Evolutionary conservation across 331 rosid genomes (phyloP).

Genomic region (Telfairia occidentalis): DNA sequence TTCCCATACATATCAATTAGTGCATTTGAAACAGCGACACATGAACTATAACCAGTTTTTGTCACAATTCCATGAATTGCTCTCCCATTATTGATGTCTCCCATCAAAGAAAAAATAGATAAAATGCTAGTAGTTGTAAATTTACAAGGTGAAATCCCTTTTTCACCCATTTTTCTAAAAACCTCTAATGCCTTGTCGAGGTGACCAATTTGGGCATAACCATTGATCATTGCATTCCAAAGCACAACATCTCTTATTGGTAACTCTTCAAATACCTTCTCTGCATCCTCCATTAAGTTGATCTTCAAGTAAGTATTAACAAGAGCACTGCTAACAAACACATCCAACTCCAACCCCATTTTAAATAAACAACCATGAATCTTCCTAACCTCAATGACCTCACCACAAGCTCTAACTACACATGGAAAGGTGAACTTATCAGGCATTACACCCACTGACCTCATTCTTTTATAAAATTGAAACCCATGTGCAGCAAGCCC

Average conservation of each 20-base stretch:
- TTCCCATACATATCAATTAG: slow-evolving; percentile 82
- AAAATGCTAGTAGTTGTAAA: slow-evolving; percentile 60
- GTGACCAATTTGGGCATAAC: slow-evolving; percentile 49
- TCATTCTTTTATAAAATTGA: slow-evolving; percentile 40
- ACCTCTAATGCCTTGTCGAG: slow-evolving; percentile 53
- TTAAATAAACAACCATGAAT: slow-evolving; percentile 63
- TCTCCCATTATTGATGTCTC: slow-evolving; percentile 47
- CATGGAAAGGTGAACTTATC: slow-evolving; percentile 67
- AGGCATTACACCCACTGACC: slow-evolving; percentile 34
- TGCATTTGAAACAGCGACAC: slow-evolving; percentile 50
- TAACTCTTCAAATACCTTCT: slow-evolving; percentile 50
- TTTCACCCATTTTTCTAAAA: slow-evolving; percentile 43
- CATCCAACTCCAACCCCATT: slow-evolving; percentile 56
- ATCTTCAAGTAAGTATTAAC: slow-evolving; percentile 48
- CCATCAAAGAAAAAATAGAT: slow-evolving; percentile 43
- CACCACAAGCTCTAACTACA: slow-evolving; percentile 53
- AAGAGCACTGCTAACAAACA: slow-evolving; percentile 76
- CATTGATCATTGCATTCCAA: slow-evolving; percentile 80
- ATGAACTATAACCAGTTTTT: slow-evolving; percentile 52
- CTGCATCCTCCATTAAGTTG: slow-evolving; percentile 41
- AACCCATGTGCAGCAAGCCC: slow-evolving; percentile 32
- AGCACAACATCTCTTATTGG: slow-evolving; percentile 57
- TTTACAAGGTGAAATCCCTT: slow-evolving; percentile 44
- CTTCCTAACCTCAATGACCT: slow-evolving; percentile 39
- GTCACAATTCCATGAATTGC: slow-evolving; percentile 45